Conservation (phyloP, 179 eudicot species). For the Silene coronaria region DNA sequence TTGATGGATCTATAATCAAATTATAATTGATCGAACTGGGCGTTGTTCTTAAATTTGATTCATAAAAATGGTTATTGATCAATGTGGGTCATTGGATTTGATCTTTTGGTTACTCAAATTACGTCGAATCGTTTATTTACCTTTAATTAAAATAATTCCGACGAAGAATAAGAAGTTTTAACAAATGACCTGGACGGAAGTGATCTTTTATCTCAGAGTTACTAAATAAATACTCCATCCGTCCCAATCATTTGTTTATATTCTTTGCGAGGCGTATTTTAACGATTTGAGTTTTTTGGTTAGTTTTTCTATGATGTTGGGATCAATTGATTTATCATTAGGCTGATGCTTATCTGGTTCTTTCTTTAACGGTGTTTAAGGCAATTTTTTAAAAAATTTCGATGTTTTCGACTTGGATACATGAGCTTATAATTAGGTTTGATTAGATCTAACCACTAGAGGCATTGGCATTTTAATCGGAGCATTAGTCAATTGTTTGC, state of each 20-base stretch:
- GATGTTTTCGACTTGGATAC: slow-evolving; percentile 4
- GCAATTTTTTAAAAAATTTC: neutral
- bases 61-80: slow-evolving; percentile 6
- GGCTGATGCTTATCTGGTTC: neutral
- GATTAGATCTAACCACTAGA: neutral
- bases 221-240: neutral
- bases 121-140: too few relatives aligned
- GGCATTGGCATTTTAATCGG: slow-evolving; percentile 10
- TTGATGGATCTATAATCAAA: slow-evolving; percentile 22
- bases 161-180: too few relatives aligned
- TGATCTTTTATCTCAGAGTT: slow-evolving; percentile 16
- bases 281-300: too few relatives aligned
- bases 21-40: neutral
- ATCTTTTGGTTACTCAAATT: neutral
- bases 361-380: neutral
- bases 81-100: slow-evolving; percentile 9
- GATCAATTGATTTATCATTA: too few relatives aligned
- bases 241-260: too few relatives aligned
- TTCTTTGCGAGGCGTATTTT: too few relatives aligned
- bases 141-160: too few relatives aligned
- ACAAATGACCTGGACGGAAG: neutral
- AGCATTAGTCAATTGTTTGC: neutral
- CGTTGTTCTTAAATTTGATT: slow-evolving; percentile 2
- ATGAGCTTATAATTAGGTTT: slow-evolving; percentile 2
- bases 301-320: neutral